phyloP scores from a whole-genome alignment of 108 stramenopile species.

The Parmales sp. region DNA sequence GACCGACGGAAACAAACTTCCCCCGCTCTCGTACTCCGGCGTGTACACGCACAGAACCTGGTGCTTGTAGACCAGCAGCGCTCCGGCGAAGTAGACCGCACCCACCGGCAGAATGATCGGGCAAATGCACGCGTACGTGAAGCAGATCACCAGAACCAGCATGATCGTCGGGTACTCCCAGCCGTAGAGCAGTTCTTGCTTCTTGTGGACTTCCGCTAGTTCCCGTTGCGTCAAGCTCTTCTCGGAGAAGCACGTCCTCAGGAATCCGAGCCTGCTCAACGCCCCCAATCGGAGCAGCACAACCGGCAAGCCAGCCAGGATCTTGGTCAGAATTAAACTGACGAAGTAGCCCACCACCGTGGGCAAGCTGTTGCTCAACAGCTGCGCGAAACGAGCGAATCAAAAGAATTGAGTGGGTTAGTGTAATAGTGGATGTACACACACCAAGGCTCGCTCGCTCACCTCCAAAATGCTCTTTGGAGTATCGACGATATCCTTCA shows the following conservation, averaged over 20 bases:
- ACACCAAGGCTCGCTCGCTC: slow-evolving; percentile 57
- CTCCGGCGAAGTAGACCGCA: slow-evolving; percentile 56
- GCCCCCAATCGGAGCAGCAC: slow-evolving; percentile 62
- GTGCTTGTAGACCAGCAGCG: slow-evolving; percentile 76
- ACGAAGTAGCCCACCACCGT: slow-evolving; percentile 68
- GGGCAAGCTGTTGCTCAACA: not conserved
- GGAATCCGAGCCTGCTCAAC: slow-evolving; percentile 43
- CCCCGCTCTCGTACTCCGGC: slow-evolving; percentile 50
- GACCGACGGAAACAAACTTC: slow-evolving; percentile 54
- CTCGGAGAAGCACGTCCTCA: slow-evolving; percentile 45
- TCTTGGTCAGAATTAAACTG: slow-evolving; percentile 69
- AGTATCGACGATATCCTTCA: slow-evolving; percentile 64
- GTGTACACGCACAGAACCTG: slow-evolving; percentile 68
- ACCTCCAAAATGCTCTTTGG: slow-evolving; percentile 58
- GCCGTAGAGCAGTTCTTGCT: slow-evolving; percentile 44
- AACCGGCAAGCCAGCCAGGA: slow-evolving; percentile 69
- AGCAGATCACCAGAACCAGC: slow-evolving; percentile 71
- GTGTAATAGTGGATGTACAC: slow-evolving; percentile 22
- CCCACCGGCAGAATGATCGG: slow-evolving; percentile 73
- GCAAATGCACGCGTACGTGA: slow-evolving; percentile 60
- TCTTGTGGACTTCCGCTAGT: slow-evolving; percentile 41
- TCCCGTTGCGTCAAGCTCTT: slow-evolving; percentile 61
- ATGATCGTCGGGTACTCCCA: slow-evolving; percentile 75
- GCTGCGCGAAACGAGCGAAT: too few species aligned
- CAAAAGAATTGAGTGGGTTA: not conserved